Base-by-base conservation (phyloP, 805 yeast species). In the Ogataea trehalophila region DNA sequence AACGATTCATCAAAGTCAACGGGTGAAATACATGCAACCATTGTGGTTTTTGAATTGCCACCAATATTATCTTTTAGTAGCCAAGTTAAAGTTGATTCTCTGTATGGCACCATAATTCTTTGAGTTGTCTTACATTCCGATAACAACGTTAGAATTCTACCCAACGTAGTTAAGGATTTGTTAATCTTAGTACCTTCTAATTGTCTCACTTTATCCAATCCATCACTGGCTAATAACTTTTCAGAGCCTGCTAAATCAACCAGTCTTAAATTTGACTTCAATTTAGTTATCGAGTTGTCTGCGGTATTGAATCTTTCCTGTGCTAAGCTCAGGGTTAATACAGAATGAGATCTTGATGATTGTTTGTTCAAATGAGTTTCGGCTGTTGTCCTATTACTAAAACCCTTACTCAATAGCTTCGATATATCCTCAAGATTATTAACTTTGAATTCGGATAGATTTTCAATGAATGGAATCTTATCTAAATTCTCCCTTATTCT, bases 211-310 rank as follows among this genome's bases (percentile, higher is more conserved):
- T 79, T 82, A 16, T 75, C 53, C 29, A 57, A 38, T 9, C 61
- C 78, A 6, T 84, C 77, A 31, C 85, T 79, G 23, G 83, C 74
- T 17, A 70, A 64, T 3, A 83, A 79, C 44, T 92, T 71, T 61
- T 87, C 96, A 1, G 92, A 84, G 0, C 96, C 81, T 0, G 96
- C 96, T 51, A 87, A 66, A 65, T 87, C 95, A 2, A 87, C 92
- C 16, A 87, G 69, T 48, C 85, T 73, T 36, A 88, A 70, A 50
- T 77, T 76, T 2, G 94, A 84, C 1, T 74, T 64, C 13, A 58
- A 43, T 54, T 77, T 77, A 11, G 51, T 47, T 4, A 57, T 40
- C 2, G 59, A 50, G 20, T 45, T 49, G 18, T 48, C 47, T 49
- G 75, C 77, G 6, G 49, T 40, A 43, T 73, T 74, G 52, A 66